Base-by-base conservation (phyloP, 2,329 filamentous ascomycete genomes). In the Ascochyta viciae-villosae region DNA sequence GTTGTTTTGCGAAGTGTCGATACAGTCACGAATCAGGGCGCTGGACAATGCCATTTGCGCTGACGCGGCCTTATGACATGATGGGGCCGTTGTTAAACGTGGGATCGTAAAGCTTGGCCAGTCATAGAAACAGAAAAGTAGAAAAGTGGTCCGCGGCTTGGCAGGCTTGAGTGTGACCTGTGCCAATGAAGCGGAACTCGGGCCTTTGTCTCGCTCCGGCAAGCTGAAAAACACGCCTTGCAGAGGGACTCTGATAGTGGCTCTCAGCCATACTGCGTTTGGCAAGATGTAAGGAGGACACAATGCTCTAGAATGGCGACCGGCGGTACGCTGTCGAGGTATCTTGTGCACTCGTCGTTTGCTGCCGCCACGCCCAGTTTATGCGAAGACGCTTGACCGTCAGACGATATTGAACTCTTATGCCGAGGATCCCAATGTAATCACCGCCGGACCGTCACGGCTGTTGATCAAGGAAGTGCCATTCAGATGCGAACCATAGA, bases 11-110 rank as follows among this genome's bases (percentile, higher is more conserved):
- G 29, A 31, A 37, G 31, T 47, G 37, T 31, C 38, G 37, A 31
- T 39, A 48, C 16, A 27, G 29, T 40, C 41, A 40, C 19, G 39
- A 45, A 12, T 53, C 40, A 37, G 40, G 45, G 40, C 48, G 51
- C 57, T 61, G 35, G 50, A 55, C 56, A 47, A 46, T 56, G 47
- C 52, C 58, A 60, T 56, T 47, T 51, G 56, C 48, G 69, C 66
- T 74, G 69, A 74, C 72, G 72, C 71, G 71, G 72, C 70, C 64
- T 54, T 8, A 58, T 54, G 53, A 57, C 56, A 60, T 52, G 56
- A 54, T 54, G 58, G 46, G 51, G 57, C 60, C 61, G 58, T 64
- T 64, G 58, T 50, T 62, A 41, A 58, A 57, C 54, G 56, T 44
- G 47, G 58, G 27, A 51, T 63, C 61, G 43, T 49, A 41, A 57